Evolutionary conservation across 495 filamentous ascomycete genomes (phyloP).

Genomic region (Amniculicola lignicola): DNA sequence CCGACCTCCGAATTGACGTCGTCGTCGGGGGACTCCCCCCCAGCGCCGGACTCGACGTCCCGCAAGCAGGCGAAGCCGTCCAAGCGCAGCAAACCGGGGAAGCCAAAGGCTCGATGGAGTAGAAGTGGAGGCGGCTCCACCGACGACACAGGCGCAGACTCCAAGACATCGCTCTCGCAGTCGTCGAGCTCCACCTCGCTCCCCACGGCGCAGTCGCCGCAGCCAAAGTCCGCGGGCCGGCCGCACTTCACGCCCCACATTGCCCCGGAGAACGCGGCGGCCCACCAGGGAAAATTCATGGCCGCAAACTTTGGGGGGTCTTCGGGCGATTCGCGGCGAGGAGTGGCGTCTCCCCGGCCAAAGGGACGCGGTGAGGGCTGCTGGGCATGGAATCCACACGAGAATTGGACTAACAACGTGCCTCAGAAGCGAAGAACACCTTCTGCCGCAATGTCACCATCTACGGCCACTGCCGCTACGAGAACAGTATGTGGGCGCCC

Average conservation of each 20-base stretch:
- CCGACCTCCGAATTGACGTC: constrained; percentile 18
- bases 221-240: background rate
- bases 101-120: constrained; percentile 19
- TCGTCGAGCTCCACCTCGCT: constrained; percentile 5
- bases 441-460: constrained; percentile 91
- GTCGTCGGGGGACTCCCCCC: constrained; percentile 13
- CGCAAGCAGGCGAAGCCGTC: constrained; percentile 9
- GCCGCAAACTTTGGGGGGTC: constrained; percentile 31
- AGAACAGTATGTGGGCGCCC: constrained; percentile 50
- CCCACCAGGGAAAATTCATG: constrained; percentile 23
- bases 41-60: constrained; percentile 1
- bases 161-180: constrained; percentile 6
- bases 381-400: background rate
- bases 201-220: constrained; percentile 2
- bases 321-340: constrained; percentile 35
- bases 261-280: constrained; percentile 2
- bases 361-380: constrained; percentile 58
- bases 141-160: constrained; percentile 22
- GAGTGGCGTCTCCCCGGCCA: constrained; percentile 55
- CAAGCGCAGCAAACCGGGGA: constrained; percentile 7
- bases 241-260: background rate
- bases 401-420: constrained; percentile 4
- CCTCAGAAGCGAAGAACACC: constrained; percentile 64
- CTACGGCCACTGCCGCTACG: constrained; percentile 88
- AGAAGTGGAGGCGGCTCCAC: constrained; percentile 1